Percentiles rank a stretch among this genome's conserved stretches.
Evolutionary conservation across 192 early-diverging fungal genomes (phyloP).

Genomic region (Kappamyces sp.): DNA sequence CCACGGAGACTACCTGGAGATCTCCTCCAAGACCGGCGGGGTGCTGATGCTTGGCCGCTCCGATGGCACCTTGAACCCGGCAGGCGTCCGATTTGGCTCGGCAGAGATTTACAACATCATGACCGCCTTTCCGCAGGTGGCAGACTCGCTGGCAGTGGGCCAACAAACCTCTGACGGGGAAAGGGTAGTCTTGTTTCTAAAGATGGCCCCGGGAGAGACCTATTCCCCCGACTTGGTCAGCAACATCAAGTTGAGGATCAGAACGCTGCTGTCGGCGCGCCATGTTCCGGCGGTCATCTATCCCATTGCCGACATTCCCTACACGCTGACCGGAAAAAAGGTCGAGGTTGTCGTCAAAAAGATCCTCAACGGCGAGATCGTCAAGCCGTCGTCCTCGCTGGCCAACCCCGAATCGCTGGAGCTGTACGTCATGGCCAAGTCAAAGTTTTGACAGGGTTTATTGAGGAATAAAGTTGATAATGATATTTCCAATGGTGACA

Average conservation of each 20-base stretch:
- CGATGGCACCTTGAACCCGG: conserved; percentile 90
- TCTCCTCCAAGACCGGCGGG: conserved; percentile 79
- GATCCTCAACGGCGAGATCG: conserved; percentile 72
- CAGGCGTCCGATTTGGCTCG: conserved; percentile 81
- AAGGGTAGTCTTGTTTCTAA: conserved; percentile 85
- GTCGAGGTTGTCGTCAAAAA: conserved; percentile 94
- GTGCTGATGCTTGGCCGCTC: conserved; percentile 89
- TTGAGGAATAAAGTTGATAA: no score
- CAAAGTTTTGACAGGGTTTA: not conserved
- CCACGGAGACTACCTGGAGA: conserved; percentile 90
- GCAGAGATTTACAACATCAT: conserved; percentile 95
- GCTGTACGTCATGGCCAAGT: conserved; percentile 60
- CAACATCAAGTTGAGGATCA: conserved; percentile 70
- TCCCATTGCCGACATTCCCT: conserved; percentile 76
- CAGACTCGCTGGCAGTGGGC: conserved; percentile 83
- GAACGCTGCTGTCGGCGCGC: conserved; percentile 72
- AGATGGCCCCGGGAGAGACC: conserved; percentile 61
- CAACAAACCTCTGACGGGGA: conserved; percentile 83
- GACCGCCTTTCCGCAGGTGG: conserved; percentile 70
- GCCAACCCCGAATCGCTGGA: conserved; percentile 85
- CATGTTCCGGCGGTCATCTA: conserved; percentile 90
- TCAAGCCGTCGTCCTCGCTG: conserved; percentile 72
- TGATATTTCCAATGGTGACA: conserved; percentile 5
- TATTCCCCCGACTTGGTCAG: conserved; percentile 60
- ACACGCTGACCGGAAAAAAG: conserved; percentile 96